Percentiles rank a stretch among this genome's conserved stretches.
Evolutionary conservation across 768 basidiomycete species (phyloP).

Genomic region (Xerocomellus chrysenteron): DNA sequence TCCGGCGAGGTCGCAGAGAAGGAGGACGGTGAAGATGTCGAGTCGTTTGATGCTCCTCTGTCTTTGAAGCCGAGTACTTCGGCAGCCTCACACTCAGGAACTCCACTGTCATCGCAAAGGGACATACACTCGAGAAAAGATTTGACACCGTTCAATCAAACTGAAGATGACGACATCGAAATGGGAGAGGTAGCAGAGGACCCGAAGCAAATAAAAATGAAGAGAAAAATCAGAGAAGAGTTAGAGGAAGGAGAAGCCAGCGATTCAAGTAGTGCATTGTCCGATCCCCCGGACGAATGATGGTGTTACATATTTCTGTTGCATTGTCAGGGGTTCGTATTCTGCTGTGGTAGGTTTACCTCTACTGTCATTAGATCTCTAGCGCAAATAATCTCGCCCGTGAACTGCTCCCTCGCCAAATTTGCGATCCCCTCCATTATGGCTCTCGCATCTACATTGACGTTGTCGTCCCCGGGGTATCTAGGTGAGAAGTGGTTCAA

Average conservation of each 20-base stretch:
- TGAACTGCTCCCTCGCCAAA: constrained; percentile 55
- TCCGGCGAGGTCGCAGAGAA: constrained; percentile 44
- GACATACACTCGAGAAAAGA: constrained; percentile 19
- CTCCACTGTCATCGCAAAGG: constrained; percentile 29
- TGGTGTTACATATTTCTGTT: neutral
- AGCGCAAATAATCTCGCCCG: constrained; percentile 63
- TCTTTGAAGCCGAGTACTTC: constrained; percentile 32
- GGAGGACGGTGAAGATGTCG: constrained; percentile 38
- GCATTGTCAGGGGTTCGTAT: constrained; percentile 11
- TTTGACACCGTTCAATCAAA: constrained; percentile 22
- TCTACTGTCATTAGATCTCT: constrained; percentile 74
- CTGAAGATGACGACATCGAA: constrained; percentile 70
- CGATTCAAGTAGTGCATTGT: constrained; percentile 73
- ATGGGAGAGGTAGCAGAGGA: constrained; percentile 90
- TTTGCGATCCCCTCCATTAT: constrained; percentile 64
- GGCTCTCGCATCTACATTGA: constrained; percentile 44
- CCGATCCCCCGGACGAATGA: constrained; percentile 68
- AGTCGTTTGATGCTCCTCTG: constrained; percentile 29
- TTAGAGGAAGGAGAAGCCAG: constrained; percentile 87
- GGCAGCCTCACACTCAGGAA: constrained; percentile 34
- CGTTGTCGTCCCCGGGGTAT: constrained; percentile 67
- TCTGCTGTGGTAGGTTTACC: constrained; percentile 38
- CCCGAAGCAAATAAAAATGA: constrained; percentile 44
- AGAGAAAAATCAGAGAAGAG: constrained; percentile 64
- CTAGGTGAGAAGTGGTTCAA: constrained; percentile 87